phyloP scores from a whole-genome alignment of 176 grass and related monocot genomes.

The Aegilops tauschii region DNA sequence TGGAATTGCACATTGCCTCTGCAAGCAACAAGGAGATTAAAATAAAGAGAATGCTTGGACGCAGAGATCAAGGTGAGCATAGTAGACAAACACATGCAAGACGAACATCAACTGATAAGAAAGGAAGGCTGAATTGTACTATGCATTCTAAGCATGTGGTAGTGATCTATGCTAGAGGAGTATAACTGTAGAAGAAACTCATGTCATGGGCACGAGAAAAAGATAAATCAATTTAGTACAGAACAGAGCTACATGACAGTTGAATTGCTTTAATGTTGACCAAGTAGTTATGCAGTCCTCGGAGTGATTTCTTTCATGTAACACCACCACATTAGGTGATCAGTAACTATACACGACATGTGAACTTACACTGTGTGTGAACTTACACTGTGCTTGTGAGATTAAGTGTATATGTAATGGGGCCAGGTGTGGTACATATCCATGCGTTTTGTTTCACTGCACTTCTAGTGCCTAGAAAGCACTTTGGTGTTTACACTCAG shows the following conservation, averaged over 20 bases:
- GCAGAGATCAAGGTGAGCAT: neutral
- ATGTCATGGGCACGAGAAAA: neutral
- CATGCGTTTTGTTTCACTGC: neutral
- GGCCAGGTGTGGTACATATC: neutral
- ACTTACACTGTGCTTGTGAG: neutral
- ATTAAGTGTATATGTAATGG: constrained; percentile 14
- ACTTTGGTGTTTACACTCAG: constrained; percentile 11
- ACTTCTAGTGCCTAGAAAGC: constrained; percentile 6
- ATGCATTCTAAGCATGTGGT: neutral
- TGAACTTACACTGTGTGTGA: neutral
- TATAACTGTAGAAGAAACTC: neutral
- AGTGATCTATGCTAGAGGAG: neutral
- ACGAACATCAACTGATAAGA: constrained; percentile 13
- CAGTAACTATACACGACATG: constrained; percentile 1
- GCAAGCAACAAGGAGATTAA: constrained; percentile 33
- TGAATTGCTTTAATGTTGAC: neutral
- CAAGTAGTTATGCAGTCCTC: neutral
- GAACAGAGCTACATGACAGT: constrained; percentile 12
- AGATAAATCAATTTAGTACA: neutral
- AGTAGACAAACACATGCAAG: constrained; percentile 28
- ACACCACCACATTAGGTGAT: neutral
- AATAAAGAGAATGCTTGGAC: neutral
- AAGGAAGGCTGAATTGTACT: constrained; percentile 7
- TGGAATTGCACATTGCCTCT: constrained; percentile 84
- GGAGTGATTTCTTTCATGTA: neutral